A percentile compares a stretch with the other conserved stretches of the same genome.
phyloP scores from a whole-genome alignment of 2,329 filamentous ascomycete genomes.

The Botrytis medusae region DNA sequence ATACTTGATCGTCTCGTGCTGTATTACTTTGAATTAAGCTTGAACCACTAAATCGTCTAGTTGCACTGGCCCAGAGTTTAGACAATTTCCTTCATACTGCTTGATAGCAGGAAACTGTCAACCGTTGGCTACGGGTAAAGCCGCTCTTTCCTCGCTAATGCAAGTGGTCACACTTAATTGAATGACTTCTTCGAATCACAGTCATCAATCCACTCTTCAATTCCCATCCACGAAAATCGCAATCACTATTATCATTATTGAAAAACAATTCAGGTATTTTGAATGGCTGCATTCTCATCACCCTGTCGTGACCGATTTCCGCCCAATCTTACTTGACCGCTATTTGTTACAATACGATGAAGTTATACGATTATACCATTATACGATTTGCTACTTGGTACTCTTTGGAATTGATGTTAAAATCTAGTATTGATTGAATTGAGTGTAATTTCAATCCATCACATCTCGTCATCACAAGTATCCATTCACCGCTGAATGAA shows the following conservation, averaged over 20 bases:
- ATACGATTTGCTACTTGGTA: not conserved
- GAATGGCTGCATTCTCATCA: conserved; percentile 18
- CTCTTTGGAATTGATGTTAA: not conserved
- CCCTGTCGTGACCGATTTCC: conserved; percentile 19
- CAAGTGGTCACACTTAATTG: conserved; percentile 23
- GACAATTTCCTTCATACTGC: not conserved
- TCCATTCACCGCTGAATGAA: conserved; percentile 13
- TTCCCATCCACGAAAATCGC: conserved; percentile 19
- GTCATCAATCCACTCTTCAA: conserved; percentile 10
- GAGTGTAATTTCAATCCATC: conserved; percentile 8
- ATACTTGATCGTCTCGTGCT: conserved; percentile 7
- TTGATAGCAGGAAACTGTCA: not conserved
- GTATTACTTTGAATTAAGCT: not conserved
- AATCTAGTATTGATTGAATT: conserved; percentile 2
- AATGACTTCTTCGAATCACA: conserved; percentile 21
- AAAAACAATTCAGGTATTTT: not conserved
- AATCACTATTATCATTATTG: not conserved
- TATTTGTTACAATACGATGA: conserved; percentile 34
- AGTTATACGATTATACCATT: conserved; percentile 26
- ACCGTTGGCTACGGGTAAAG: conserved; percentile 24
- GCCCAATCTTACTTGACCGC: conserved; percentile 40
- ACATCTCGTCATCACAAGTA: conserved; percentile 17
- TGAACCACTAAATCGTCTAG: not conserved
- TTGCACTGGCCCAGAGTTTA: not conserved
- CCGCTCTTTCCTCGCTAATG: conserved; percentile 21